phyloP scores from a whole-genome alignment of 441 rosid genomes.

The Gossypium gossypioides region DNA sequence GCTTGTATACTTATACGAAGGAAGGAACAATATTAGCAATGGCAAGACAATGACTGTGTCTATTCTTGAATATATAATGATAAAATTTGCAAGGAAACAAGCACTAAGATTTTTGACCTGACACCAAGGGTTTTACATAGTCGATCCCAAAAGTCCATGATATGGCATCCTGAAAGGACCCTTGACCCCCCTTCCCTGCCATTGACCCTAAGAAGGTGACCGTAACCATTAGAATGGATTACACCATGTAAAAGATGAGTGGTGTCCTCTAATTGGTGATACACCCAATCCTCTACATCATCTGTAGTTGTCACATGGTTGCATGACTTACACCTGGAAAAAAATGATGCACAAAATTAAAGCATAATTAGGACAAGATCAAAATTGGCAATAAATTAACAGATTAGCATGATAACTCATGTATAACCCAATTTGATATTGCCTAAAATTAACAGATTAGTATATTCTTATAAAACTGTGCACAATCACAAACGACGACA shows the following conservation, averaged over 20 bases:
- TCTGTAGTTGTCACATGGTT: slow-evolving; percentile 33
- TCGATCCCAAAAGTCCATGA: slow-evolving; percentile 70
- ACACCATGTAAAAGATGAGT: slow-evolving; percentile 66
- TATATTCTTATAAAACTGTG: not conserved
- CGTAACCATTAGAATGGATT: slow-evolving; percentile 55
- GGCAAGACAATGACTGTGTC: not conserved
- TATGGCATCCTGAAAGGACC: slow-evolving; percentile 49
- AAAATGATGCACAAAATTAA: not conserved
- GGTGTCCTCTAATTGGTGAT: slow-evolving; percentile 52
- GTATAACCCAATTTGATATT: not conserved
- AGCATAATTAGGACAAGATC: not conserved
- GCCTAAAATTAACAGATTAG: not conserved
- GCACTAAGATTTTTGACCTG: slow-evolving; percentile 33
- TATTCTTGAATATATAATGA: not conserved
- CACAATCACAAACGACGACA: not conserved
- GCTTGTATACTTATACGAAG: not conserved
- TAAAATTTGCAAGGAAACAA: not conserved
- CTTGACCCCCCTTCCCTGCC: slow-evolving; percentile 67
- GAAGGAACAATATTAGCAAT: not conserved
- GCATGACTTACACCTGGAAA: slow-evolving; percentile 45
- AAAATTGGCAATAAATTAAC: not conserved
- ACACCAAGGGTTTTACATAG: slow-evolving; percentile 44
- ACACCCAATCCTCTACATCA: slow-evolving; percentile 55
- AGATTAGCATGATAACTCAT: not conserved
- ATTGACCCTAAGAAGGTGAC: slow-evolving; percentile 65